Evolutionary conservation across 2,329 filamentous ascomycete genomes (phyloP).

Genomic region (Claviceps arundinis): DNA sequence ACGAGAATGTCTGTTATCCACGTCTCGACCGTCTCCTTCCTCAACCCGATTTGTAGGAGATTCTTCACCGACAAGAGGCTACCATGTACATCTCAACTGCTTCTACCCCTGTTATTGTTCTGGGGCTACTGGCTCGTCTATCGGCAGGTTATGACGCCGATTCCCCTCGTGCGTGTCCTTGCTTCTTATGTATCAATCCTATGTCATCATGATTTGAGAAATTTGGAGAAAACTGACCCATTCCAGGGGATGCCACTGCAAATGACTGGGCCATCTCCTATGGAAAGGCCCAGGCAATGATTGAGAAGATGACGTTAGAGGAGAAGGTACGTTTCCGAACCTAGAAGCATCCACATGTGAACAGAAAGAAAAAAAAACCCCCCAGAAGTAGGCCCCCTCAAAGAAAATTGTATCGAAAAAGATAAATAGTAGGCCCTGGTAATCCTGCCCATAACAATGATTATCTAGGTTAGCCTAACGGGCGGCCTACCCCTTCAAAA

Average conservation of each 20-base stretch:
- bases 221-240: not conserved
- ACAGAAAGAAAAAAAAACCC: not conserved
- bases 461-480: constrained; percentile 47
- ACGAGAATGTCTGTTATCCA: not conserved
- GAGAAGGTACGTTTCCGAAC: constrained; percentile 40
- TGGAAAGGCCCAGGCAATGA: constrained; percentile 52
- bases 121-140: not conserved
- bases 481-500: constrained; percentile 46
- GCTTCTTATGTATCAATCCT: not conserved
- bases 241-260: not conserved
- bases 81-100: not conserved
- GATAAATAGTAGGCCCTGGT: too few relatives aligned
- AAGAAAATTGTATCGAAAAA: too few relatives aligned
- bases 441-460: too few relatives aligned
- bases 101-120: not conserved
- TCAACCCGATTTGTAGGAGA: too few relatives aligned
- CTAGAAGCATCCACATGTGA: not conserved
- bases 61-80: not conserved
- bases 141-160: not conserved
- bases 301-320: constrained; percentile 56
- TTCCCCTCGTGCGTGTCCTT: not conserved
- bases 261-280: constrained; percentile 55
- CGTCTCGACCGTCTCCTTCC: not conserved
- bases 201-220: too few relatives aligned
- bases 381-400: too few relatives aligned